Base-by-base conservation (phyloP, 2,329 filamentous ascomycete genomes). In the Claviceps quebecensis region DNA sequence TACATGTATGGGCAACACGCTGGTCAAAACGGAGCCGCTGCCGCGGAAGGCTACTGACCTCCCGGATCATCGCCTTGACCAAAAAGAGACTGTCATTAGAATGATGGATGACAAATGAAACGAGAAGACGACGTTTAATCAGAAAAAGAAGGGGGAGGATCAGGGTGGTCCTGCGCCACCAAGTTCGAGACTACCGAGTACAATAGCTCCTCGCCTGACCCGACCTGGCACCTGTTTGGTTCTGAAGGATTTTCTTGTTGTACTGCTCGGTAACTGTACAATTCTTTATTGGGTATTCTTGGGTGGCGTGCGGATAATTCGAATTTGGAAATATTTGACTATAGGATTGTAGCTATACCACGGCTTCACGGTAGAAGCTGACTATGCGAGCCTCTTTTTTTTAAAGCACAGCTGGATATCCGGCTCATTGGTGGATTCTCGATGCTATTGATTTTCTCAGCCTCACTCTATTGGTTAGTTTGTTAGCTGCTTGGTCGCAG, bases 351-450 rank as follows among this genome's bases (percentile, higher is more conserved):
- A 48, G 50, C 47, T 39, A 23, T 45, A 47, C 48, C 22, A 22
- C n/a, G 22, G 36, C 46, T 45, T 19, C 23, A 37, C 13, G 36
- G 40, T 11, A 45, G 43, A 36, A 16, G 19, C 37, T 29, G 47
- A 22, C 26, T 41, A 37, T 36, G 19, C 29, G 38, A 47, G 17
- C 17, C 45, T 34, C 41, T 34, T 39, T 44, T 34, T 34, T 29
- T 34, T 11, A 16, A 16, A 37, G 11, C 22, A 3, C 26, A 17
- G 49, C 38, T 38, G 11, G 46, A 47, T 29, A 29, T n/a, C 41
- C 38, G 37, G 39, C 45, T 47, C 17, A 48, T 47, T 76, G 56
- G 95, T 93, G 68, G 93, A 88, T 62, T 95, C 88, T 55, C 84
- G 87, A 37, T 37, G 51, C 77, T 76, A 58, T 87, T 69, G 95